Base-by-base conservation (phyloP, 1,284 basidiomycete species). In the Malassezia yamatoensis region DNA sequence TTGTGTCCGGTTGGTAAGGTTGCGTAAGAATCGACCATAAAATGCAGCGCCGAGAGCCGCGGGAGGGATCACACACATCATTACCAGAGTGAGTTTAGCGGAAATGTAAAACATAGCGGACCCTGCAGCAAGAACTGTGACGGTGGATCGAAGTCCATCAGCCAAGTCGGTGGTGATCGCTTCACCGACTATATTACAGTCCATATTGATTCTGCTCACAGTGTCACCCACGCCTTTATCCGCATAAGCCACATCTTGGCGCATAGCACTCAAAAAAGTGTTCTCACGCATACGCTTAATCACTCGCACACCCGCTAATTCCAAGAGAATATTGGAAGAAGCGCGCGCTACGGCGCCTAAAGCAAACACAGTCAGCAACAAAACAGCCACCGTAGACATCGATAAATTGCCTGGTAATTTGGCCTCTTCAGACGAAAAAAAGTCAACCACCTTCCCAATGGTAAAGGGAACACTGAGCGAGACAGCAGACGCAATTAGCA, bases 31-130 rank as follows among this genome's bases (percentile, higher is more conserved):
- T 12, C 90, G 83, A 54, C 93, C 93, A 72, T 96, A 98, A 74
- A 90, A 88, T 15, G 96, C 91, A 43, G 90, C 91, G 61, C 90
- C 91, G 54, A 98, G 81, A 7, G 90, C 93, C 9, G 96, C 85
- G 0, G 93, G 93, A 5, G 93, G 94, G 0, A 98, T 90, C 49
- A 96, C 84, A 18, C 84, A 83, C 59, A 96, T 81, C 93, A 96
- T 96, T 58, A 96, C 80, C 46, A 88, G 75, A 0, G 93, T 96
- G 55, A 98, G 78, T 53, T 85, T 85, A 0, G 88, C 86, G 1
- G 90, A 96, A 60, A 96, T 83, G 77, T 86, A 91, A 66, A 96
- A 85, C 93, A 98, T 98, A 53, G 90, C 88, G 39, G 87, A 87
- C 61, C 96, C 89, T 86, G 68, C 63, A 35, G 64, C 65, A 32